These are phyloP conservation scores for Melaleuca alternifolia DNA, from an alignment of 345 rosid genomes.

Conservation along the genomic window DNA sequence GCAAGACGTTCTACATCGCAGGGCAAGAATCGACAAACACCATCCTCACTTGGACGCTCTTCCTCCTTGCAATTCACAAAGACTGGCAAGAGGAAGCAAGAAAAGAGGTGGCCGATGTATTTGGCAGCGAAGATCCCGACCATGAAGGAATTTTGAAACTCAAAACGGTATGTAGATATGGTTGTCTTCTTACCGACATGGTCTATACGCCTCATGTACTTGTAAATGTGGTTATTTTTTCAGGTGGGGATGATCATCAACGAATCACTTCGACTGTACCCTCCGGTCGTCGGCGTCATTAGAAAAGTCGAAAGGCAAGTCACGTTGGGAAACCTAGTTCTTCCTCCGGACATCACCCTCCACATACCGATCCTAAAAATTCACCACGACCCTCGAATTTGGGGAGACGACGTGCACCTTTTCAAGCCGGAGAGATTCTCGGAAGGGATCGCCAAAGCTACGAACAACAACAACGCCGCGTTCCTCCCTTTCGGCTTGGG, in stretches of 20 bases:
- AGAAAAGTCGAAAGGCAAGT: constrained; percentile 10
- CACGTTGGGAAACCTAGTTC: constrained; percentile 11
- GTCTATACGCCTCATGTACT: not conserved
- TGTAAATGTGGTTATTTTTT: not conserved
- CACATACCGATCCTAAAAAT: constrained; percentile 4
- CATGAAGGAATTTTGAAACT: not conserved
- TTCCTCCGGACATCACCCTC: constrained; percentile 11
- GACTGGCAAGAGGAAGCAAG: constrained; percentile 38
- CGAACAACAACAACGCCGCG: constrained; percentile 14
- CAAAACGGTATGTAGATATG: not conserved
- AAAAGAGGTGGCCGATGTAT: constrained; percentile 11
- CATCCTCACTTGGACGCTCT: constrained; percentile 20
- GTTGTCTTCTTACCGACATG: not conserved
- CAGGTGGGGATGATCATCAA: constrained; percentile 19
- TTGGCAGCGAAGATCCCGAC: constrained; percentile 11
- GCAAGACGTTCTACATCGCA: constrained; percentile 23
- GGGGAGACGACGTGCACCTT: constrained; percentile 30
- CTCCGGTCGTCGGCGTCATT: not conserved
- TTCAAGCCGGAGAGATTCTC: constrained; percentile 39
- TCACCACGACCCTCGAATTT: constrained; percentile 20
- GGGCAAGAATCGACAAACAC: constrained; percentile 26
- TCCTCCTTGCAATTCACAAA: constrained; percentile 22
- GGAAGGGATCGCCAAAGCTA: constrained; percentile 32
- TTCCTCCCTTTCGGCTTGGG: constrained; percentile 30
- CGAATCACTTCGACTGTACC: constrained; percentile 17